These are phyloP conservation scores for Penicillium longicatenatum DNA, from an alignment of 495 filamentous ascomycete species.

Conservation along the genomic window DNA sequence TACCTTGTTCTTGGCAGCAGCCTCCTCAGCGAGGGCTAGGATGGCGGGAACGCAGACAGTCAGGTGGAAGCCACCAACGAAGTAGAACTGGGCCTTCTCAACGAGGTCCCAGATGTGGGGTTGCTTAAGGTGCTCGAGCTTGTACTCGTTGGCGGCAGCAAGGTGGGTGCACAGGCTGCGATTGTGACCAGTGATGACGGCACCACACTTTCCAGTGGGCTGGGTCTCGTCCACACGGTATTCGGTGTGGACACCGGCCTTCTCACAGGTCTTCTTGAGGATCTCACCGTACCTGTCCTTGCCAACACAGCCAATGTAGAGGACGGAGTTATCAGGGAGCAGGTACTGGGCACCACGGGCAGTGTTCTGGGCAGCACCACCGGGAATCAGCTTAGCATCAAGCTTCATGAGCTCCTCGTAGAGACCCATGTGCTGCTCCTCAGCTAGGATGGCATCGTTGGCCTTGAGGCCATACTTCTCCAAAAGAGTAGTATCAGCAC, in stretches of 20 bases:
- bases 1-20: conserved; percentile 82
- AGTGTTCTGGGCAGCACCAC: conserved; percentile 97
- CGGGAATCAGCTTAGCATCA: conserved; percentile 91
- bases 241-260: conserved; percentile 85
- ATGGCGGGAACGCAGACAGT: conserved; percentile 89
- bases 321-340: conserved; percentile 78
- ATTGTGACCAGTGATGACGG: conserved; percentile 94
- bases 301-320: conserved; percentile 93
- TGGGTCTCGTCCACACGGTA: conserved; percentile 83
- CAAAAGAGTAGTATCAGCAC: conserved; percentile 74
- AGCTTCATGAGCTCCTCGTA: conserved; percentile 90
- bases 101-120: conserved; percentile 89
- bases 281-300: conserved; percentile 87
- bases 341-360: conserved; percentile 96
- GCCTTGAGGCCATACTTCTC: conserved; percentile 90
- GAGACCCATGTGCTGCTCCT: conserved; percentile 81
- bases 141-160: conserved; percentile 94
- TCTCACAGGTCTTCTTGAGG: conserved; percentile 74
- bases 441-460: conserved; percentile 97
- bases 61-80: conserved; percentile 89
- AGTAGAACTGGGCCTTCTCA: conserved; percentile 84
- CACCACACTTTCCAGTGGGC: conserved; percentile 91
- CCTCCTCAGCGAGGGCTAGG: conserved; percentile 84
- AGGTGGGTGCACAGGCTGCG: conserved; percentile 94
- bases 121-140: conserved; percentile 88